phyloP scores from a whole-genome alignment of 495 filamentous ascomycete genomes.

The Bacidia gigantensis region DNA sequence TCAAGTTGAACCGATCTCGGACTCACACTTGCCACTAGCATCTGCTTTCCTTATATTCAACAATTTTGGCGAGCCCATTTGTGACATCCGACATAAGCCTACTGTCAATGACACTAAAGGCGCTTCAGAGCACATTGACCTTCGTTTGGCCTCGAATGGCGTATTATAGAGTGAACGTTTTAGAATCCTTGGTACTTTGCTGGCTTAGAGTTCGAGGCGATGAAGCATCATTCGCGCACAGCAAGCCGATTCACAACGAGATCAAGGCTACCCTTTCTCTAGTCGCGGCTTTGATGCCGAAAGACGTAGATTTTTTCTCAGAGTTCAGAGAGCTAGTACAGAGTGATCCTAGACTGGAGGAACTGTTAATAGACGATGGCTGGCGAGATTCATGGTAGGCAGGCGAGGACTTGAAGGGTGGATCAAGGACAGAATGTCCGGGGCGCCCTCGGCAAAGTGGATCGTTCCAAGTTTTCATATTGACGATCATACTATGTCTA shows the following conservation, averaged over 20 bases:
- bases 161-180: conserved; percentile 50
- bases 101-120: conserved; percentile 36
- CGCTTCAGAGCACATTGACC: conserved; percentile 45
- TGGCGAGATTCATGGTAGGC: too few species aligned
- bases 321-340: not conserved
- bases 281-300: not conserved
- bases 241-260: not conserved
- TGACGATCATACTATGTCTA: too few species aligned
- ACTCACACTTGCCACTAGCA: conserved; percentile 30
- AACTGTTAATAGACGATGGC: too few species aligned
- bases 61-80: conserved; percentile 57
- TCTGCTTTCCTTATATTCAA: conserved; percentile 52
- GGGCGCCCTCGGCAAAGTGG: too few species aligned
- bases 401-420: too few species aligned
- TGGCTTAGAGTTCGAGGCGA: conserved; percentile 43
- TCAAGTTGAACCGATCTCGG: not conserved
- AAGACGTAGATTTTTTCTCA: not conserved
- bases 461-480: too few species aligned
- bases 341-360: not conserved
- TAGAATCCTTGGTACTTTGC: conserved; percentile 48
- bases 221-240: not conserved
- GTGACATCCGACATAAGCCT: conserved; percentile 41
- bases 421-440: too few species aligned
- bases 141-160: conserved; percentile 62
- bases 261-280: conserved; percentile 3